These are phyloP conservation scores for Perkinsus chesapeaki DNA, from an alignment of 169 alveolate genomes.

Conservation along the genomic window DNA sequence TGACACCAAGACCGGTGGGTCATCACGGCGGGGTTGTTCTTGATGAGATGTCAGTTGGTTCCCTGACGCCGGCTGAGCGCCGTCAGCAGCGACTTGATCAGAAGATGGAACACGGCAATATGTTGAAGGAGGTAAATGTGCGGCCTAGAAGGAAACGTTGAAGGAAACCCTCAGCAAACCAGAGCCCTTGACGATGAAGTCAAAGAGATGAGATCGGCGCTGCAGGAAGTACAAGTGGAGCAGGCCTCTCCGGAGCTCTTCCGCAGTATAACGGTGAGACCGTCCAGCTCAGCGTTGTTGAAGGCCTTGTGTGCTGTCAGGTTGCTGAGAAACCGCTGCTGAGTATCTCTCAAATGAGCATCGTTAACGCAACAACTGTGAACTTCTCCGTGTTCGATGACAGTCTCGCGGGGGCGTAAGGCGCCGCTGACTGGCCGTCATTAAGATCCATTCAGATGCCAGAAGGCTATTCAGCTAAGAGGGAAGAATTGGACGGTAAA, in stretches of 20 bases:
- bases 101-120: background rate
- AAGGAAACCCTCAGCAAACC: background rate
- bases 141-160: background rate
- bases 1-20: background rate
- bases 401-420: background rate
- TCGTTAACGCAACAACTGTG: background rate
- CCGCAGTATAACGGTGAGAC: background rate
- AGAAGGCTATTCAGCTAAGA: background rate
- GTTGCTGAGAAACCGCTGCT: background rate
- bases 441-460: background rate
- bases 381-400: background rate
- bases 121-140: background rate
- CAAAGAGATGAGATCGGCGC: background rate
- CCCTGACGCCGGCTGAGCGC: background rate
- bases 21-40: background rate
- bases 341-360: background rate
- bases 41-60: background rate
- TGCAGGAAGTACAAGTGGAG: background rate
- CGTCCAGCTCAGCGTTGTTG: background rate
- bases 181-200: background rate
- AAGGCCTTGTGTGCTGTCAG: background rate
- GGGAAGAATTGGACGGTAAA: background rate
- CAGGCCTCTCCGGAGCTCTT: background rate
- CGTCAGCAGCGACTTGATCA: background rate
- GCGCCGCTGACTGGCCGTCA: background rate